These are phyloP conservation scores for Fusarium veterinarium DNA, from an alignment of 2,329 filamentous ascomycete species.

Conservation along the genomic window DNA sequence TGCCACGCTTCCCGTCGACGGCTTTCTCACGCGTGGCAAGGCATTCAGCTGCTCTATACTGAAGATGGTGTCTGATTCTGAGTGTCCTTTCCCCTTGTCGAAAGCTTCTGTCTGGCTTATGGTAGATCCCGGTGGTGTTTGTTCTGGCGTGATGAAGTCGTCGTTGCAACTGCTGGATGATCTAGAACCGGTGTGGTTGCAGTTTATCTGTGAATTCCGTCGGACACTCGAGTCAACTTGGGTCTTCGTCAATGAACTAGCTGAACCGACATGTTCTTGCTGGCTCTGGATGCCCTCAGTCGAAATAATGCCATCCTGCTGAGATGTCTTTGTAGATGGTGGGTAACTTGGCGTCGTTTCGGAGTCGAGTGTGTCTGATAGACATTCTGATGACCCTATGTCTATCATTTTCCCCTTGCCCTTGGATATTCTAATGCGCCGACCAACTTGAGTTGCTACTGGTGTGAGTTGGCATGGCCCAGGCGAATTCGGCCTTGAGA, in stretches of 20 bases:
- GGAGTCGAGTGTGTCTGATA: not conserved
- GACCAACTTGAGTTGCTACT: constrained; percentile 40
- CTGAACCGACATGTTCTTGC: not conserved
- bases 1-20: not conserved
- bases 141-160: constrained; percentile 19
- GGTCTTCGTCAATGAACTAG: not conserved
- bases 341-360: not conserved
- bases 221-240: not conserved
- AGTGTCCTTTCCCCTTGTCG: not conserved
- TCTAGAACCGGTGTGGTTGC: not conserved
- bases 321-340: not conserved
- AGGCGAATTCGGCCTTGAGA: constrained; percentile 64
- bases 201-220: not conserved
- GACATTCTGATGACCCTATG: not conserved
- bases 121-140: constrained; percentile 9
- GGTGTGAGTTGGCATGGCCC: constrained; percentile 40
- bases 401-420: constrained; percentile 38
- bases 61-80: not conserved
- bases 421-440: constrained; percentile 24
- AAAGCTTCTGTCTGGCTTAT: constrained; percentile 2
- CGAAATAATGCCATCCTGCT: constrained; percentile 11
- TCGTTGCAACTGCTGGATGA: constrained; percentile 14
- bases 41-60: not conserved
- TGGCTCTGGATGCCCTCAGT: not conserved
- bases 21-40: not conserved